These are phyloP conservation scores for Ophiobolus disseminans DNA, from an alignment of 2,329 filamentous ascomycete genomes.

Conservation along the genomic window DNA sequence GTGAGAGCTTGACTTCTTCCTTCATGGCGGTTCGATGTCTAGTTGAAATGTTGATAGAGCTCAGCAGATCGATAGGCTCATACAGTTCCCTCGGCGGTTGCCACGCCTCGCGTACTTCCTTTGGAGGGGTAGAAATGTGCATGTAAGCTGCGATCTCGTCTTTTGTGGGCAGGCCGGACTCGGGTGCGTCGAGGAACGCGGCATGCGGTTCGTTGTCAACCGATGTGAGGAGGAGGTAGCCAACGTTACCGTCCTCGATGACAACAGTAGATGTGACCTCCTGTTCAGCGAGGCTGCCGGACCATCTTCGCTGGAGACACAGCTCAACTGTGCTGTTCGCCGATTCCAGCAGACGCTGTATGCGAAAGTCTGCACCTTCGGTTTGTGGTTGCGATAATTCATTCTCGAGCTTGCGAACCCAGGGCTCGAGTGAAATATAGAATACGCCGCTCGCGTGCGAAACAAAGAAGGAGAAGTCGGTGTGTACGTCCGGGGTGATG, in stretches of 20 bases:
- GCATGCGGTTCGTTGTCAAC: constrained; percentile 58
- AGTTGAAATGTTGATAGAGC: constrained; percentile 65
- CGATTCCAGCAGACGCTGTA: constrained; percentile 63
- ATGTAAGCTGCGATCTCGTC: constrained; percentile 38
- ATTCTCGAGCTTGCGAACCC: constrained; percentile 63
- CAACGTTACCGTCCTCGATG: constrained; percentile 63
- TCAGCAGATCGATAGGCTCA: constrained; percentile 62
- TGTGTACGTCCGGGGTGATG: constrained; percentile 63
- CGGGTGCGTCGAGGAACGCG: constrained; percentile 60
- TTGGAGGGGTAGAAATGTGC: constrained; percentile 19
- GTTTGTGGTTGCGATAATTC: constrained; percentile 62
- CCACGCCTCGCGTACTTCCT: constrained; percentile 70
- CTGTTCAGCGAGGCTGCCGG: constrained; percentile 18
- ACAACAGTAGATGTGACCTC: constrained; percentile 59
- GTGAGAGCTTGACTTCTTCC: constrained; percentile 73
- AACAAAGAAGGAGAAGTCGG: constrained; percentile 66
- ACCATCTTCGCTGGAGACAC: constrained; percentile 50
- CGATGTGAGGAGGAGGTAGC: constrained; percentile 63
- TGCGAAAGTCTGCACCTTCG: constrained; percentile 62
- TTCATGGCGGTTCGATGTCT: constrained; percentile 67
- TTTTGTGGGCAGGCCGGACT: constrained; percentile 35
- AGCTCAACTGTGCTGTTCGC: constrained; percentile 58
- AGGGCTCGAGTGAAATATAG: constrained; percentile 63
- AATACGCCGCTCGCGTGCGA: constrained; percentile 62
- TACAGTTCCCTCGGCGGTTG: constrained; percentile 68